Conservation (phyloP, 352 stramenopile species). For the Globisporangium radiosum region DNA sequence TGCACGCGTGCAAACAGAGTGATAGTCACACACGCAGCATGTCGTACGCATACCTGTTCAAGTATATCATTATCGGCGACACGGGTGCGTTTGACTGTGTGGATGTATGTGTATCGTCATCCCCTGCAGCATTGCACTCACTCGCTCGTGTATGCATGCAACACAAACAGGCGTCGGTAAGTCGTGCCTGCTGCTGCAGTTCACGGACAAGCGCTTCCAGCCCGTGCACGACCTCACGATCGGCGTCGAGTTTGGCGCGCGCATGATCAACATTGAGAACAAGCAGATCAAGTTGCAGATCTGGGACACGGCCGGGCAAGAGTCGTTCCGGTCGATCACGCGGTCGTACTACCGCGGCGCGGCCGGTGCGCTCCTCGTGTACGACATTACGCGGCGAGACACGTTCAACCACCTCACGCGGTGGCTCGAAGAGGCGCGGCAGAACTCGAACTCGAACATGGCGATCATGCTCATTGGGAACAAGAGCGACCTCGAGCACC, state of each 20-base stretch:
- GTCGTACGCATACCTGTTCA: constrained; percentile 96
- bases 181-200: constrained; percentile 99
- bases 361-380: constrained; percentile 95
- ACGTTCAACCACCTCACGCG: constrained; percentile 98
- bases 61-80: constrained; percentile 99
- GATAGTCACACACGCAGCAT: constrained; percentile 27
- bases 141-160: neutral
- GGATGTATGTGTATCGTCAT: neutral
- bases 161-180: constrained; percentile 95
- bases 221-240: constrained; percentile 99
- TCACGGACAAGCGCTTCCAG: constrained; percentile 99
- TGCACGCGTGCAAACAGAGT: neutral
- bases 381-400: constrained; percentile 98
- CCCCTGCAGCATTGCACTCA: too few species aligned
- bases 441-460: constrained; percentile 99
- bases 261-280: constrained; percentile 98
- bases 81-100: constrained; percentile 64
- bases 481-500: constrained; percentile 97
- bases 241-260: constrained; percentile 98
- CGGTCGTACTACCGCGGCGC: constrained; percentile 98
- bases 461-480: constrained; percentile 99
- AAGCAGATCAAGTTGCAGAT: constrained; percentile 98
- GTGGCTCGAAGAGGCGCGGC: constrained; percentile 97
- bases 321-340: constrained; percentile 99
- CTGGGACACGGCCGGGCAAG: constrained; percentile 98